A percentile compares a stretch with the other conserved stretches of the same genome.
phyloP scores from a whole-genome alignment of 2,329 filamentous ascomycete genomes.

The Penicillium hordei region DNA sequence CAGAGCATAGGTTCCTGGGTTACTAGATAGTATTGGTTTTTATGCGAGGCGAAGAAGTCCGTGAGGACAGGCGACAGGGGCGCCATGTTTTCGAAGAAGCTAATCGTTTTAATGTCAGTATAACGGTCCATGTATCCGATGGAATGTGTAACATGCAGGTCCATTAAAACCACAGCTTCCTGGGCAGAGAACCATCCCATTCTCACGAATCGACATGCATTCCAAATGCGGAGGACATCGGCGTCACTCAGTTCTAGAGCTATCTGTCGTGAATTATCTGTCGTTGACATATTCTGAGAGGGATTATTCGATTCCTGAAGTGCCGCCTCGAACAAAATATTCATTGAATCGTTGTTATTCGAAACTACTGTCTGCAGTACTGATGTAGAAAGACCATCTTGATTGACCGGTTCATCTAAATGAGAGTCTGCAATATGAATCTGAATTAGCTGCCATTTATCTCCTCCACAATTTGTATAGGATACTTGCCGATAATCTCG shows the following conservation, averaged over 20 bases:
- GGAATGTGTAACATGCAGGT: conserved; percentile 36
- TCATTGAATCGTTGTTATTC: conserved; percentile 52
- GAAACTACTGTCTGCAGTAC: conserved; percentile 52
- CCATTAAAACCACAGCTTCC: conserved; percentile 52
- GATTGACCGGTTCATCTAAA: neutral
- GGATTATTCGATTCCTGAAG: conserved; percentile 37
- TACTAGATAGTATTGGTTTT: conserved; percentile 50
- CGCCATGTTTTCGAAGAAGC: conserved; percentile 39
- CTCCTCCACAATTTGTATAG: neutral
- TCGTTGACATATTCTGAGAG: conserved; percentile 22
- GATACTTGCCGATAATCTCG: neutral
- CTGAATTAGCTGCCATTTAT: neutral
- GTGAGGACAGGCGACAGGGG: conserved; percentile 51
- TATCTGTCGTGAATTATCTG: conserved; percentile 6
- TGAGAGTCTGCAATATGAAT: neutral
- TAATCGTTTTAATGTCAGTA: neutral
- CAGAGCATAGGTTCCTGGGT: conserved; percentile 54
- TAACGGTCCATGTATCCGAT: neutral
- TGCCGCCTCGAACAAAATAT: conserved; percentile 52
- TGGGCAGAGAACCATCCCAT: conserved; percentile 56
- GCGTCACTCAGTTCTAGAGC: conserved; percentile 17
- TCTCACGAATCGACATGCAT: conserved; percentile 52
- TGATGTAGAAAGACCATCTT: conserved; percentile 35
- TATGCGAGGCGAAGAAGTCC: conserved; percentile 49
- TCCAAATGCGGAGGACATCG: conserved; percentile 46